A percentile compares a stretch with the other conserved stretches of the same genome.
phyloP scores from a whole-genome alignment of 1,284 basidiomycete species.

The Xerocomus minutiporus region DNA sequence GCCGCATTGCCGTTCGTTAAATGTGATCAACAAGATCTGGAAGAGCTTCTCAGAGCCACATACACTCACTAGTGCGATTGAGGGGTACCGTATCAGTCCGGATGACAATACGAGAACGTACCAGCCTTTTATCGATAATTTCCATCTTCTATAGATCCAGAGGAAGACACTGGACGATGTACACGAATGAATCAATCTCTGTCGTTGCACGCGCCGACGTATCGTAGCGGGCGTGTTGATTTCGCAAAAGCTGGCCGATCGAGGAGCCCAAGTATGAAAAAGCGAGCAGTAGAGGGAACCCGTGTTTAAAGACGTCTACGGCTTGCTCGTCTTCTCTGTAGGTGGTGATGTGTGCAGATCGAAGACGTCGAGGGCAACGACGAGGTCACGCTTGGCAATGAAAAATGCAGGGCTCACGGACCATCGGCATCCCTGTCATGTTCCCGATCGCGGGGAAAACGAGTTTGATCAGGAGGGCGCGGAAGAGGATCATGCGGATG shows the following conservation, averaged over 20 bases:
- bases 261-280: conserved; percentile 81
- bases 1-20: neutral
- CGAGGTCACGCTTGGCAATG: conserved; percentile 87
- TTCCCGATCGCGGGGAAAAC: conserved; percentile 74
- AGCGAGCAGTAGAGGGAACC: conserved; percentile 58
- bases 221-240: conserved; percentile 69
- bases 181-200: conserved; percentile 12
- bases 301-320: conserved; percentile 78
- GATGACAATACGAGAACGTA: conserved; percentile 2
- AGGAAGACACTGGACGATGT: conserved; percentile 25
- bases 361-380: conserved; percentile 72
- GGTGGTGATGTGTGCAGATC: conserved; percentile 44
- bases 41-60: conserved; percentile 14
- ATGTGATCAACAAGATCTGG: conserved; percentile 9
- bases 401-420: conserved; percentile 50
- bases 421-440: conserved; percentile 66
- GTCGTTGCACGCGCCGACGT: neutral
- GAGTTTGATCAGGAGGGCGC: conserved; percentile 40
- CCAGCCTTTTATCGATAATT: conserved; percentile 7
- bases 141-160: conserved; percentile 25
- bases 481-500: conserved; percentile 39
- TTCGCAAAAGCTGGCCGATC: conserved; percentile 67
- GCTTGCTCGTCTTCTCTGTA: conserved; percentile 20
- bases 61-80: conserved; percentile 11
- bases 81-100: conserved; percentile 9